Conservation (phyloP, 2,329 filamentous ascomycete genomes). For the Monosporascus sp. region DNA sequence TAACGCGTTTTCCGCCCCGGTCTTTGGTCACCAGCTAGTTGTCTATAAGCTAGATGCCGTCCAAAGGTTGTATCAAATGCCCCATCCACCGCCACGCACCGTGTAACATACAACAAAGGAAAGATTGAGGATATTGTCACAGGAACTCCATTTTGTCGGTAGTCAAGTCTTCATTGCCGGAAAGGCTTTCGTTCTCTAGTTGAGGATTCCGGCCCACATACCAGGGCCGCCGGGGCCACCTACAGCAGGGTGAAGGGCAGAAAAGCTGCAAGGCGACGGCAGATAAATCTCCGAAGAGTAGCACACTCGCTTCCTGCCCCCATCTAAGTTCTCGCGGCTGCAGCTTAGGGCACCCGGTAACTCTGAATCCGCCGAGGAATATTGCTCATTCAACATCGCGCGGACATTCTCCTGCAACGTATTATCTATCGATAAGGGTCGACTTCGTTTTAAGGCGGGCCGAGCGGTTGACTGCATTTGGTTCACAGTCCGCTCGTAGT, state of each 20-base stretch:
- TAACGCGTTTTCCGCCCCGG: conserved; percentile 35
- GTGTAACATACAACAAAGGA: conserved; percentile 26
- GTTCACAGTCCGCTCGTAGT: conserved; percentile 36
- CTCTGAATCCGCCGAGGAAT: conserved; percentile 28
- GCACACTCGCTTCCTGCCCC: conserved; percentile 60
- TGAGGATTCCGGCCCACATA: conserved; percentile 63
- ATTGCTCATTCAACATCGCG: conserved; percentile 45
- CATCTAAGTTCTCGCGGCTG: conserved; percentile 37
- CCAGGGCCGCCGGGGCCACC: conserved; percentile 51
- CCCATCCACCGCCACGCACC: conserved; percentile 15
- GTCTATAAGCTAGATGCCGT: conserved; percentile 29
- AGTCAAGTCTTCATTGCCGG: conserved; percentile 6
- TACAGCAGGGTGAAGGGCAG: conserved; percentile 43
- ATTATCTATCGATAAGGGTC: conserved; percentile 53
- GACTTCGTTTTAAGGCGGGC: conserved; percentile 52
- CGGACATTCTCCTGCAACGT: conserved; percentile 64
- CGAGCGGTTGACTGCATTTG: conserved; percentile 29
- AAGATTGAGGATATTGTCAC: conserved; percentile 22
- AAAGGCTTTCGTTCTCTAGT: conserved; percentile 31
- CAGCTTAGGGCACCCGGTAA: conserved; percentile 33
- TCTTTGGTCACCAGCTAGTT: conserved; percentile 27
- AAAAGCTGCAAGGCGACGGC: conserved; percentile 37
- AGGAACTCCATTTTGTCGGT: conserved; percentile 14
- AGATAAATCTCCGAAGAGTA: conserved; percentile 54
- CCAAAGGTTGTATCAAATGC: conserved; percentile 27